These are phyloP conservation scores for Nicotiana otophora DNA, from an alignment of 257 asterid genomes.

Conservation along the genomic window DNA sequence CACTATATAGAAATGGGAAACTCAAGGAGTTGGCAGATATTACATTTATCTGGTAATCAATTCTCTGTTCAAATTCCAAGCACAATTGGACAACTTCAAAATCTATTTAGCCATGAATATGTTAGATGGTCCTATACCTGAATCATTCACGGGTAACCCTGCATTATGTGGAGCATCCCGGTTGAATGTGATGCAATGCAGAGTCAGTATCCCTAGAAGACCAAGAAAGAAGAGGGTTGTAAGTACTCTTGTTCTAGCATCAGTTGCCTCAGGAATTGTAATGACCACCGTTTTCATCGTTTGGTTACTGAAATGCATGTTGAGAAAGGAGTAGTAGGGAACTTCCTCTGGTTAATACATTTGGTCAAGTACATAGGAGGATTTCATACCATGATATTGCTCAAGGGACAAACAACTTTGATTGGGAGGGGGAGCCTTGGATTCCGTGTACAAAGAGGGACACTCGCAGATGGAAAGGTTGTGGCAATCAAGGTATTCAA, in stretches of 20 bases:
- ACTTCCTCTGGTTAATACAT: neutral
- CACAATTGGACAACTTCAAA: slow-evolving; percentile 10
- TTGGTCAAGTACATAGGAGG: neutral
- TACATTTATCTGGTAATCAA: slow-evolving; percentile 8
- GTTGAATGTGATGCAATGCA: neutral
- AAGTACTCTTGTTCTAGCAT: neutral
- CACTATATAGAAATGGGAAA: slow-evolving; percentile 5
- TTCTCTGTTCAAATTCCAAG: slow-evolving; percentile 19
- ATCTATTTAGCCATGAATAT: slow-evolving; percentile 5
- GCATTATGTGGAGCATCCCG: neutral
- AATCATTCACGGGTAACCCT: neutral
- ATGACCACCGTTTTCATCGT: neutral
- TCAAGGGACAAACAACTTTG: no score
- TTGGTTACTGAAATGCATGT: neutral
- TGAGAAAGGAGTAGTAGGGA: neutral
- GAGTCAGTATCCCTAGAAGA: neutral
- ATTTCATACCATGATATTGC: neutral
- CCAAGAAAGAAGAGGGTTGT: neutral
- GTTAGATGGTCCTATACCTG: slow-evolving; percentile 17
- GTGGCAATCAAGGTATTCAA: no score
- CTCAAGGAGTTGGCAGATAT: neutral
- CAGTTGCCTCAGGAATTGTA: neutral
- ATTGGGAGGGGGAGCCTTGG: no score
- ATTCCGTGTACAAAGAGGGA: no score
- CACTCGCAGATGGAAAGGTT: no score